Base-by-base conservation (phyloP, 2,329 filamentous ascomycete genomes). In the Cytospora piceae region DNA sequence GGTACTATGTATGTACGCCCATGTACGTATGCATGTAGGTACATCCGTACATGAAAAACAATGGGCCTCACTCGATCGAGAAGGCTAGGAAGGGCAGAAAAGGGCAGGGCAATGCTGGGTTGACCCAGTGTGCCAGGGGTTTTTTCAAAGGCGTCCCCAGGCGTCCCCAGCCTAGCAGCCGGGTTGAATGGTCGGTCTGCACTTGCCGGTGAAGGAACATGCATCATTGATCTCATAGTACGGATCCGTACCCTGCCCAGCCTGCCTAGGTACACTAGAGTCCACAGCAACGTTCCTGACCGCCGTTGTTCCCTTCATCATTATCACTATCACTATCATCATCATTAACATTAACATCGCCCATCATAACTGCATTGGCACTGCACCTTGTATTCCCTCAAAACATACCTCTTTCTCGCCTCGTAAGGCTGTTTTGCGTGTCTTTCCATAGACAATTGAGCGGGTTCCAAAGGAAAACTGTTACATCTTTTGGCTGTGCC, bases 171-270 rank as follows among this genome's bases (percentile, higher is more conserved):
- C 27, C 32, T 34, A 34, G 32, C 32, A 46, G n/a, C 42, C 42
- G n/a, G 42, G 42, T 22, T 46, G 42, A 22, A 46, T n/a, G 42
- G 42, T 46, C 42, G 42, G 42, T 46, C 42, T 46, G 42, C 42
- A 46, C 42, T 46, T 46, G 42, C 42, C 42, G 42, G 42, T 46
- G 20, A 46, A 46, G 42, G 42, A 9, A 46, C 42, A 46, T 46
- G 42, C 42, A 46, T 46, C 42, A 46, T 22, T 46, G 42, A 46
- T 46, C 42, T 46, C 42, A 46, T 46, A 46, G 42, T 46, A 46
- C 42, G 42, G 42, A 46, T 46, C 42, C 42, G 42, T 46, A 42
- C 39, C 39, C 20, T n/a, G n/a, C 37, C 37, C 37, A 29, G 5
- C 27, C 27, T 29, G 27, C 27, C 27, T 34, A 34, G 32, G 37